Percentiles rank a stretch among this genome's conserved stretches.
Conservation (phyloP, 371 early-diverging fungal genomes). For the Mortierella sp. region DNA sequence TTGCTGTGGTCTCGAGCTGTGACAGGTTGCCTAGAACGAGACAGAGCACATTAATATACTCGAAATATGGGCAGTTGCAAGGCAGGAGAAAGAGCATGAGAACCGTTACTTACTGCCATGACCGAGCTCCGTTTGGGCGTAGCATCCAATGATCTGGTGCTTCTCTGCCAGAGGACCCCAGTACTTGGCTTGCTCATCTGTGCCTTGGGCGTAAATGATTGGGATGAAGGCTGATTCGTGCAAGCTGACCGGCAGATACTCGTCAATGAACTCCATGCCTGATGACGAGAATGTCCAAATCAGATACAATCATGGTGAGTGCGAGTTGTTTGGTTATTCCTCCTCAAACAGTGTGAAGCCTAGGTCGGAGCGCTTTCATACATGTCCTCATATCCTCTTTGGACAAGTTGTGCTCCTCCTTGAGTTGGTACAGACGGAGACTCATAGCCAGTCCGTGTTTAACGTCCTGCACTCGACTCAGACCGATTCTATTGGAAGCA, state of each 20-base stretch:
- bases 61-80: background rate
- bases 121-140: constrained; percentile 86
- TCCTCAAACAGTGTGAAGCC: too few relatives aligned
- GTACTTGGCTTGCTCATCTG: constrained; percentile 73
- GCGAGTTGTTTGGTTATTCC: background rate
- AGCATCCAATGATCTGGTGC: constrained; percentile 85
- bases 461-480: constrained; percentile 56
- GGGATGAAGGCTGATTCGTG: constrained; percentile 78
- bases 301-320: background rate
- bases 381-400: constrained; percentile 33
- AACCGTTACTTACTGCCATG: constrained; percentile 51
- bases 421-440: constrained; percentile 42
- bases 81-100: background rate
- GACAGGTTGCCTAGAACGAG: constrained; percentile 77
- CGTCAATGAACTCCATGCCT: constrained; percentile 54
- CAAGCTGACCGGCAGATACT: constrained; percentile 58
- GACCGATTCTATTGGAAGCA: constrained; percentile 11
- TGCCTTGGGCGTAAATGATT: constrained; percentile 76
- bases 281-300: background rate
- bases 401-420: constrained; percentile 38
- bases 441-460: constrained; percentile 43
- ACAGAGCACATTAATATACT: background rate
- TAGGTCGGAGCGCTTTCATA: constrained; percentile 19
- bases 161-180: constrained; percentile 75
- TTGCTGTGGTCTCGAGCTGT: constrained; percentile 87